phyloP scores from a whole-genome alignment of 2,329 filamentous ascomycete species.

The Annulohypoxylon truncatum region DNA sequence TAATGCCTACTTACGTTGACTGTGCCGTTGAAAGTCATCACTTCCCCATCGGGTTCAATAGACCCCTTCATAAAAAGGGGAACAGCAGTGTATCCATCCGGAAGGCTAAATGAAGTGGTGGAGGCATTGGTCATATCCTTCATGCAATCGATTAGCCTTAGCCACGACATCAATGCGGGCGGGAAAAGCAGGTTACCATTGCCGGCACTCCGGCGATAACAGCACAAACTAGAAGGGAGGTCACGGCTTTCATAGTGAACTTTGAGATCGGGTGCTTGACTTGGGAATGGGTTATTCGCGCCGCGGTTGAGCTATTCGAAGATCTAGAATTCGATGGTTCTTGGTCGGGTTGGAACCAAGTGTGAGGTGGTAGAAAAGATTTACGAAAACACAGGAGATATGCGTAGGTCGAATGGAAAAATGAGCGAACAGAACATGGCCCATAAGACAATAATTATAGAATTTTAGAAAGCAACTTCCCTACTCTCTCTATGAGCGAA shows the following conservation, averaged over 20 bases:
- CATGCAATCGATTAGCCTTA: not conserved
- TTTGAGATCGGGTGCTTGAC: not conserved
- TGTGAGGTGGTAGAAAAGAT: not conserved
- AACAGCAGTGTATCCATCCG: slow-evolving; percentile 23
- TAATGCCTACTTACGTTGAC: slow-evolving; percentile 4
- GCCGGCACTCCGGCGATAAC: not conserved
- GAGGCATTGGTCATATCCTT: not conserved
- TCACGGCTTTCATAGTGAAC: slow-evolving; percentile 14
- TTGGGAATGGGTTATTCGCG: not conserved
- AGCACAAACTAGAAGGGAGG: slow-evolving; percentile 12
- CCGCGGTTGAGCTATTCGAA: not conserved
- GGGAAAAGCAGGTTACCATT: not conserved
- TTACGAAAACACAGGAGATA: not conserved
- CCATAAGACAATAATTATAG: not conserved
- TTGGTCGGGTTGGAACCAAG: not conserved
- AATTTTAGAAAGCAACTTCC: not conserved
- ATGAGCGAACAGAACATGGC: not conserved
- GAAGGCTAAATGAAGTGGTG: not conserved
- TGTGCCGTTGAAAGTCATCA: slow-evolving; percentile 28
- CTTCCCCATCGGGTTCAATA: slow-evolving; percentile 25
- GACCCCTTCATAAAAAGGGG: slow-evolving; percentile 27
- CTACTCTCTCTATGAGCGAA: not conserved
- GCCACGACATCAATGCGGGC: too few relatives aligned
- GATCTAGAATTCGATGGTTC: not conserved
- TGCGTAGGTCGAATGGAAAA: not conserved